These are phyloP conservation scores for Naganishia cerealis DNA, from an alignment of 1,284 basidiomycete genomes.

Conservation along the genomic window DNA sequence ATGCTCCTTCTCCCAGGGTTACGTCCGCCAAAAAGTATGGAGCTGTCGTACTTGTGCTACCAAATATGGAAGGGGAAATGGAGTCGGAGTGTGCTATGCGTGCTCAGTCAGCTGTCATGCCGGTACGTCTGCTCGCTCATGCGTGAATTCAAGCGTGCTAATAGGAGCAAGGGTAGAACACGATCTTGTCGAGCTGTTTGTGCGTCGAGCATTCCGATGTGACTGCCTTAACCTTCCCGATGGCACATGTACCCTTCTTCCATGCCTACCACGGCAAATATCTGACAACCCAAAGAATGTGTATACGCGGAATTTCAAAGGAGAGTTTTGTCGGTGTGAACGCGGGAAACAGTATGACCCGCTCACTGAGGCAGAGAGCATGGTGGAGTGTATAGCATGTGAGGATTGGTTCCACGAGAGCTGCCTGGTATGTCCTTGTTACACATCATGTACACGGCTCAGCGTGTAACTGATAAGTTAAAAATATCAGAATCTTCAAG, in stretches of 20 bases:
- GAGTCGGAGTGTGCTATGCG: constrained; percentile 51
- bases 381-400: constrained; percentile 52
- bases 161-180: constrained; percentile 43
- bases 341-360: constrained; percentile 50
- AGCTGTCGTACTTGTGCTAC: constrained; percentile 47
- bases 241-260: background rate
- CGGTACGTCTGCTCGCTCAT: constrained; percentile 39
- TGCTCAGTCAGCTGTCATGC: constrained; percentile 54
- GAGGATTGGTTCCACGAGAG: constrained; percentile 45
- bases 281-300: constrained; percentile 44
- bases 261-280: constrained; percentile 9
- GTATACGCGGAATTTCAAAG: constrained; percentile 48
- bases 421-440: constrained; percentile 30
- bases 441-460: constrained; percentile 6
- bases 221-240: constrained; percentile 48
- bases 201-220: constrained; percentile 49
- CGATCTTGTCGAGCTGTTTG: constrained; percentile 52
- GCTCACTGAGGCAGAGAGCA: constrained; percentile 51
- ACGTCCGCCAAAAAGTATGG: constrained; percentile 50
- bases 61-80: constrained; percentile 36
- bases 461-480: constrained; percentile 41
- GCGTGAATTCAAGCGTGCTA: background rate
- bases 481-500: constrained; percentile 26
- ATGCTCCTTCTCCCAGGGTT: constrained; percentile 48
- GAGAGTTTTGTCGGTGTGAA: constrained; percentile 51